A percentile compares a stretch with the other conserved stretches of the same genome.
Conservation (phyloP, 441 rosid genomes). For the Rhodomyrtus psidioides region DNA sequence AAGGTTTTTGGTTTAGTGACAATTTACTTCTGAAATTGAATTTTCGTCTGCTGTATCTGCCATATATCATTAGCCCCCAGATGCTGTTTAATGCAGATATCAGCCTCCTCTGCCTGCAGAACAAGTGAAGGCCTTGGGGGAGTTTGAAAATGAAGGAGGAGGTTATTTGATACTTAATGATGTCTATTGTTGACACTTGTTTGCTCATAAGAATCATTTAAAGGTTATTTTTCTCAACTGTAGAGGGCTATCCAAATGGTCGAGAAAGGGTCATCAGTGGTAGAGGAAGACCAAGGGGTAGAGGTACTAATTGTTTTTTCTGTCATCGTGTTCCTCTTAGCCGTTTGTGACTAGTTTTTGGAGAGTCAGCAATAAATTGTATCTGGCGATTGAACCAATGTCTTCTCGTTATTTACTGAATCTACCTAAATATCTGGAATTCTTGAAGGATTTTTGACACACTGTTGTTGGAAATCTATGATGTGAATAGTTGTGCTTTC, state of each 20-base stretch:
- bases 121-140: constrained; percentile 25
- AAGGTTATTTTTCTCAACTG: background rate
- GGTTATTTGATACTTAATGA: constrained; percentile 8
- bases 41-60: background rate
- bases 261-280: background rate
- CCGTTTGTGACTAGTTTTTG: background rate
- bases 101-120: constrained; percentile 34
- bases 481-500: background rate
- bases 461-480: background rate
- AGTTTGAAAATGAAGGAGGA: constrained; percentile 25
- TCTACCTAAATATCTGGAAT: background rate
- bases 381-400: background rate
- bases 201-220: background rate
- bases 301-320: background rate
- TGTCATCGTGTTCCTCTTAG: background rate
- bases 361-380: background rate
- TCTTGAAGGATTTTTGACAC: background rate
- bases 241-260: constrained; percentile 3
- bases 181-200: background rate
- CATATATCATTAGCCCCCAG: background rate
- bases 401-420: background rate
- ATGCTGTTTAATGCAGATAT: constrained; percentile 13
- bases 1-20: background rate
- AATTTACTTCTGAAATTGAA: background rate
- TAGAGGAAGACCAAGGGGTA: constrained; percentile 1